phyloP scores from a whole-genome alignment of 495 filamentous ascomycete genomes.

The Trichocladium uniseriatum region DNA sequence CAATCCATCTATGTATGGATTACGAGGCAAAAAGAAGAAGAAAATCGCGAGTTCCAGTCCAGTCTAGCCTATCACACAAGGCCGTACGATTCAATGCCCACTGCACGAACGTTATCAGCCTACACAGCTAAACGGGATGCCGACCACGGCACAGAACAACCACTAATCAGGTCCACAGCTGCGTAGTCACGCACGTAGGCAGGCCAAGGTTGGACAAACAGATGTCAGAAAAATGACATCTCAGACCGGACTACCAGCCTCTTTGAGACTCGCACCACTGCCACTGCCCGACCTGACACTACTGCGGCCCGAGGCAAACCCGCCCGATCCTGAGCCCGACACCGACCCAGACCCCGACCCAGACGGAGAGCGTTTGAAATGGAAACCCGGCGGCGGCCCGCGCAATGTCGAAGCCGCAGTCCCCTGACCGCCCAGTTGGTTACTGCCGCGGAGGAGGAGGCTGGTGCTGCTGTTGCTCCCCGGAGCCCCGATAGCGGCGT shows the following conservation, averaged over 20 bases:
- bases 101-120: too few relatives aligned
- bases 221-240: too few relatives aligned
- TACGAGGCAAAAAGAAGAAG: neutral
- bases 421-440: too few relatives aligned
- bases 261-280: slow-evolving; percentile 23
- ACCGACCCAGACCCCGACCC: slow-evolving; percentile 21
- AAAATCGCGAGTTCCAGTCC: neutral
- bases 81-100: too few relatives aligned
- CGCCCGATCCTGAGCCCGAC: slow-evolving; percentile 19
- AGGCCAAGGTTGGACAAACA: too few relatives aligned
- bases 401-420: slow-evolving; percentile 12
- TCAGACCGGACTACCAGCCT: slow-evolving; percentile 23
- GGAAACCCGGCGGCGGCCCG: slow-evolving; percentile 24
- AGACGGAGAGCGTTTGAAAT: slow-evolving; percentile 2
- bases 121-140: too few relatives aligned
- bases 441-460: too few relatives aligned
- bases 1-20: slow-evolving; percentile 5
- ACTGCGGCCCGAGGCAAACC: slow-evolving; percentile 27
- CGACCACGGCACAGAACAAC: too few relatives aligned
- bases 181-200: too few relatives aligned
- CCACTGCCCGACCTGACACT: slow-evolving; percentile 31
- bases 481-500: slow-evolving; percentile 5
- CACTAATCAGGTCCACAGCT: too few relatives aligned
- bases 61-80: neutral
- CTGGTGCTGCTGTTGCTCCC: too few relatives aligned